These are phyloP conservation scores for Podosphaera fusca DNA, from an alignment of 2,329 filamentous ascomycete species.

Conservation along the genomic window DNA sequence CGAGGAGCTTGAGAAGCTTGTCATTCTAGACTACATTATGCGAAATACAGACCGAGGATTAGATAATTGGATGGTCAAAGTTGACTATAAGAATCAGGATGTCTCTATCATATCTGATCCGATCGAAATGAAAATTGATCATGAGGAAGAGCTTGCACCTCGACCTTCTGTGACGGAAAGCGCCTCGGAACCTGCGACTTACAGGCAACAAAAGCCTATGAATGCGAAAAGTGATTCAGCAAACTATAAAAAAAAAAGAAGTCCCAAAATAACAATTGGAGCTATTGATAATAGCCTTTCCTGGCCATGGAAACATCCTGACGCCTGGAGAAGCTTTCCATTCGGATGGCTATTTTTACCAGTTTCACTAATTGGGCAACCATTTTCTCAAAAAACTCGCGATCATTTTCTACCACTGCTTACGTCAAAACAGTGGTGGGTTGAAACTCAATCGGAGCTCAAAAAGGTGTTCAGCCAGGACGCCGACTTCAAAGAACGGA, in stretches of 20 bases:
- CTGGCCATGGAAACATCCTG: constrained; percentile 49
- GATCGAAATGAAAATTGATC: constrained; percentile 38
- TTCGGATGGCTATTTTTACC: constrained; percentile 97
- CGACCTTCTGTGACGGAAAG: constrained; percentile 18
- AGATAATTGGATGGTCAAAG: constrained; percentile 99
- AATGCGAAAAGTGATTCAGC: constrained; percentile 33
- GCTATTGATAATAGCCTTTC: constrained; percentile 96
- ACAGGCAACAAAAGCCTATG: constrained; percentile 68
- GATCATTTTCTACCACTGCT: constrained; percentile 90
- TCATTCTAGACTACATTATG: constrained; percentile 98
- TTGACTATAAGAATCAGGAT: constrained; percentile 63
- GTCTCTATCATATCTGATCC: constrained; percentile 77
- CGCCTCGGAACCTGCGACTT: constrained; percentile 30
- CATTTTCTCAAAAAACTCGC: constrained; percentile 81
- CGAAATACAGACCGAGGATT: constrained; percentile 88
- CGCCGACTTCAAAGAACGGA: constrained; percentile 89
- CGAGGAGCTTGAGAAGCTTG: constrained; percentile 87
- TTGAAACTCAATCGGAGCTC: constrained; percentile 69
- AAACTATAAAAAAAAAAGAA: constrained; percentile 14
- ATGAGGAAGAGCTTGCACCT: constrained; percentile 28
- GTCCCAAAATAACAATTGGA: constrained; percentile 45
- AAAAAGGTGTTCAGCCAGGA: constrained; percentile 78
- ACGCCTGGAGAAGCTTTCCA: constrained; percentile 74
- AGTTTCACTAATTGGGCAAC: constrained; percentile 84
- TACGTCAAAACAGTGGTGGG: constrained; percentile 93